phyloP scores from a whole-genome alignment of 257 asterid genomes.

The Ilex aquifolium region DNA sequence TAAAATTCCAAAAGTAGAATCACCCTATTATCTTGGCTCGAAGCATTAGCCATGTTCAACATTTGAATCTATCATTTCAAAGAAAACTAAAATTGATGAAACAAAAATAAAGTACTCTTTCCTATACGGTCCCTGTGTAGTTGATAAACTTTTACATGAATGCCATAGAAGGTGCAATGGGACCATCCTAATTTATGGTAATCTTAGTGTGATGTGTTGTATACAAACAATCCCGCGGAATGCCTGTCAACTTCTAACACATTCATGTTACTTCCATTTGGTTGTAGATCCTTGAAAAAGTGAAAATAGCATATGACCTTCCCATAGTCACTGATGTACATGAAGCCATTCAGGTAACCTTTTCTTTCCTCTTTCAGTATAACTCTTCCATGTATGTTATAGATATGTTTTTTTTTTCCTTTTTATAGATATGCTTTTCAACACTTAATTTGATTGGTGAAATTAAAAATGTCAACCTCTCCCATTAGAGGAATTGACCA shows the following conservation, averaged over 20 bases:
- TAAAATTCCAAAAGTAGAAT: no score
- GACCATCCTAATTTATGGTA: background rate
- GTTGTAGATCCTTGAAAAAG: slow-evolving; percentile 78
- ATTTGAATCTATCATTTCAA: no score
- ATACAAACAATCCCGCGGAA: background rate
- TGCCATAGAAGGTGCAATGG: background rate
- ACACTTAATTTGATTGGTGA: background rate
- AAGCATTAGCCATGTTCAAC: no score
- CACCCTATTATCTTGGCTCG: no score
- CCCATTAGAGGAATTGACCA: background rate
- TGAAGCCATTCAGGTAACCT: slow-evolving; percentile 57
- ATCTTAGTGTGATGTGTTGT: background rate
- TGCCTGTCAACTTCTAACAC: background rate
- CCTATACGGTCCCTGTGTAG: no score
- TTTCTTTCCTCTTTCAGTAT: background rate
- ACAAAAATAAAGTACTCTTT: no score
- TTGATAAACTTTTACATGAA: no score
- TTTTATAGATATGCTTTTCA: background rate
- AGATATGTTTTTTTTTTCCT: background rate
- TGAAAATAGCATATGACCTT: slow-evolving; percentile 60
- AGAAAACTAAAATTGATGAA: no score
- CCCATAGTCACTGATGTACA: slow-evolving; percentile 85
- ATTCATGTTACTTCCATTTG: background rate
- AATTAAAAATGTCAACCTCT: background rate
- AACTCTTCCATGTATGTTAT: background rate